A percentile compares a stretch with the other conserved stretches of the same genome.
phyloP scores from a whole-genome alignment of 768 basidiomycete species.

The Lentinula edodes region DNA sequence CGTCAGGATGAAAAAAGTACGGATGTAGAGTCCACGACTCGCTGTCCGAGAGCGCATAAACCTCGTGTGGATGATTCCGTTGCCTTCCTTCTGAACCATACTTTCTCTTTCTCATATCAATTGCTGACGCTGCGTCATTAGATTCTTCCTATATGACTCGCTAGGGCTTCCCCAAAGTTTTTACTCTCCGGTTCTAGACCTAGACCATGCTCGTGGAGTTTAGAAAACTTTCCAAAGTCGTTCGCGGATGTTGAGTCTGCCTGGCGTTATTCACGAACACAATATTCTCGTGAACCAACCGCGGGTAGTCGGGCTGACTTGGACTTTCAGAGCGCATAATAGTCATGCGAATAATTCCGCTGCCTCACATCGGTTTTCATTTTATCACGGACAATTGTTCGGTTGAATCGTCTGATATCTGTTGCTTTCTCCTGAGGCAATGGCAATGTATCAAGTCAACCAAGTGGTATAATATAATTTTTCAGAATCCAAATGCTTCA shows the following conservation, averaged over 20 bases:
- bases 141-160: not conserved
- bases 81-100: constrained; percentile 8
- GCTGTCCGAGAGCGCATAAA: constrained; percentile 9
- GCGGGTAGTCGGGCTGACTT: too few species aligned
- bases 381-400: too few species aligned
- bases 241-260: too few species aligned
- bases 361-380: not conserved
- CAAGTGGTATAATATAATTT: too few species aligned
- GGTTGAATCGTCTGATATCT: too few species aligned
- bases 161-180: not conserved
- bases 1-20: not conserved
- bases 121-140: not conserved
- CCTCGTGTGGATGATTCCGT: constrained; percentile 9
- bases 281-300: too few species aligned
- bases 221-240: too few species aligned
- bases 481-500: too few species aligned
- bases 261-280: too few species aligned
- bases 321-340: not conserved
- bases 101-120: not conserved
- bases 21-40: constrained; percentile 2
- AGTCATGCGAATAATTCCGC: not conserved
- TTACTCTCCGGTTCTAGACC: not conserved
- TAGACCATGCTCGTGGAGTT: too few species aligned
- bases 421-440: too few species aligned
- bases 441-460: too few species aligned